Percentiles rank a stretch among this genome's conserved stretches.
phyloP scores from a whole-genome alignment of 371 early-diverging fungal species.

The Apophysomyces elegans region DNA sequence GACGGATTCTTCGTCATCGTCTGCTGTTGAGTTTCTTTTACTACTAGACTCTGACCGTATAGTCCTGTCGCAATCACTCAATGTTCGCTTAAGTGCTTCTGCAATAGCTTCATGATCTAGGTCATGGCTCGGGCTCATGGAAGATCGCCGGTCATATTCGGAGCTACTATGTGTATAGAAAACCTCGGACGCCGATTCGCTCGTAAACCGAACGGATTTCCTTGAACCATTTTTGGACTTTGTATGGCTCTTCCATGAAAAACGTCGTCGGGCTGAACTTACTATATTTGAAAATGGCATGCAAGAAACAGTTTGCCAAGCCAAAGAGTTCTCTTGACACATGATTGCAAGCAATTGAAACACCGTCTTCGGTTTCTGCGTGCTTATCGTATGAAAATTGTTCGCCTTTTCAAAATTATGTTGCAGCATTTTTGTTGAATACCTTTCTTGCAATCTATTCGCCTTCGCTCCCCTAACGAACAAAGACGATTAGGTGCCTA shows the following conservation, averaged over 20 bases:
- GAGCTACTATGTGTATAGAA: slow-evolving; percentile 14
- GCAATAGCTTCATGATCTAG: not conserved
- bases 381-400: too few relatives aligned
- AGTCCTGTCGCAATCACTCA: not conserved
- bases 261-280: slow-evolving; percentile 2
- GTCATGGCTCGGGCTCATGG: not conserved
- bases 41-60: not conserved
- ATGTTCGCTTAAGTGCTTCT: not conserved
- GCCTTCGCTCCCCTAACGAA: too few relatives aligned
- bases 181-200: slow-evolving; percentile 6
- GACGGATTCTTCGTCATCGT: slow-evolving; percentile 13
- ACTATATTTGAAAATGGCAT: not conserved
- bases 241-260: slow-evolving; percentile 2
- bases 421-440: too few relatives aligned
- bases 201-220: slow-evolving; percentile 17
- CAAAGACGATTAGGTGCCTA: too few relatives aligned
- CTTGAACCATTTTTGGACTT: slow-evolving; percentile 1
- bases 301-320: not conserved
- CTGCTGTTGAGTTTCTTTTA: not conserved
- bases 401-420: too few relatives aligned
- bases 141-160: slow-evolving; percentile 15
- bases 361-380: too few relatives aligned
- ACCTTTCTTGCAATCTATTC: too few relatives aligned
- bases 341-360: too few relatives aligned
- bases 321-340: too few relatives aligned